phyloP scores from a whole-genome alignment of 306 rosid genomes.

The Sindora glabra region DNA sequence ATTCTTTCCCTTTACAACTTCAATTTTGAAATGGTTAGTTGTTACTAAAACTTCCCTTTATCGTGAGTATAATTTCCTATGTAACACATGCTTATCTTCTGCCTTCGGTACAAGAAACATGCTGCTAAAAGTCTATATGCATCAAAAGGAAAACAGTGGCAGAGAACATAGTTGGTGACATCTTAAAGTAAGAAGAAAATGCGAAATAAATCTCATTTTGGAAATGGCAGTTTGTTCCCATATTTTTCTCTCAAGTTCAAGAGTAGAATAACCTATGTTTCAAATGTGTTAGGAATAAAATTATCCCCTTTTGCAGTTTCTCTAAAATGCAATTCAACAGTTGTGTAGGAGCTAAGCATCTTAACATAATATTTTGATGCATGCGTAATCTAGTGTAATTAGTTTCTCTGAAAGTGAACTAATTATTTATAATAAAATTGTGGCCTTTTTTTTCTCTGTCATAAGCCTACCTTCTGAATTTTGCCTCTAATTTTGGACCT shows the following conservation, averaged over 20 bases:
- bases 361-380: not conserved
- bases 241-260: not conserved
- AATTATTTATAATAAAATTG: not conserved
- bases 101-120: not conserved
- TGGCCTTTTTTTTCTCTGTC: no score
- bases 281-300: not conserved
- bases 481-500: not conserved
- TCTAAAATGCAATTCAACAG: not conserved
- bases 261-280: not conserved
- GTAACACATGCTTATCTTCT: not conserved
- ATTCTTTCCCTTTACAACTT: not conserved
- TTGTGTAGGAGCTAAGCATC: not conserved
- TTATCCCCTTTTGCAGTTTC: not conserved
- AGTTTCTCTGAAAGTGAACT: not conserved
- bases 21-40: not conserved
- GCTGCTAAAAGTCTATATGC: not conserved
- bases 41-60: no score
- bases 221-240: not conserved
- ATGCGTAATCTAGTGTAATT: not conserved
- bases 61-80: no score
- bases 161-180: not conserved
- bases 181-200: not conserved
- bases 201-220: not conserved
- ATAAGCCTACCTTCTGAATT: not conserved
- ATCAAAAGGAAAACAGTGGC: not conserved